Percentiles rank a stretch among this genome's conserved stretches.
These are phyloP conservation scores for Tillandsia leiboldiana DNA, from an alignment of 176 grass and related monocot species.

Conservation along the genomic window DNA sequence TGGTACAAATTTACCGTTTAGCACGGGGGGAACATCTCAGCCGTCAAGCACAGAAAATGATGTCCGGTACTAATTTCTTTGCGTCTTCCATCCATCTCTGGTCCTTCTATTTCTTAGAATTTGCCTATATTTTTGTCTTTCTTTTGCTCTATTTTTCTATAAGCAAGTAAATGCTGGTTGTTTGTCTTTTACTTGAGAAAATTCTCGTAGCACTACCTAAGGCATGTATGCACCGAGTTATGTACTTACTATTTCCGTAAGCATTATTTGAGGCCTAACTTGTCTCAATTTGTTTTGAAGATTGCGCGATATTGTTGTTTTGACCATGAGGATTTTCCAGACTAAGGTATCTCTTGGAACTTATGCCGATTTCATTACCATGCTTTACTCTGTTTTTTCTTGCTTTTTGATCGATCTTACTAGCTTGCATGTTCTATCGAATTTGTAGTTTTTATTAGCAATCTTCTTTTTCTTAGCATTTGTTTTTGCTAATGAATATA, in stretches of 20 bases:
- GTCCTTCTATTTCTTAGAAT: background rate
- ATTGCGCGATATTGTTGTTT: constrained; percentile 80
- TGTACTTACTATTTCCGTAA: background rate
- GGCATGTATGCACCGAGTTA: background rate
- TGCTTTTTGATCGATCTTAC: background rate
- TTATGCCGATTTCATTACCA: no score
- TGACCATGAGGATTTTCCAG: constrained; percentile 82
- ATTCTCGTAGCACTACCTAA: background rate
- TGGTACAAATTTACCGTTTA: constrained; percentile 56
- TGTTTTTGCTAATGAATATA: no score
- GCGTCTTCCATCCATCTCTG: background rate
- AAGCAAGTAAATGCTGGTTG: background rate
- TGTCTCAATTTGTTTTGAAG: constrained; percentile 24
- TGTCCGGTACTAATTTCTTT: constrained; percentile 38
- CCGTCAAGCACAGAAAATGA: constrained; percentile 34
- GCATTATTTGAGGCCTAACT: background rate
- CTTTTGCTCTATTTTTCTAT: background rate
- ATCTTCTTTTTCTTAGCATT: no score
- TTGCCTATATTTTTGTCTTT: background rate
- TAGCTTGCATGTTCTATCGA: background rate
- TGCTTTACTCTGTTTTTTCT: background rate
- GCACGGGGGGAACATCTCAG: constrained; percentile 37
- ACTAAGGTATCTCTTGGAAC: constrained; percentile 48
- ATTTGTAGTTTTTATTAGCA: background rate
- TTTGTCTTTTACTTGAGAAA: no score